Conservation (phyloP, 805 yeast species). For the Saturnispora halmiae region DNA sequence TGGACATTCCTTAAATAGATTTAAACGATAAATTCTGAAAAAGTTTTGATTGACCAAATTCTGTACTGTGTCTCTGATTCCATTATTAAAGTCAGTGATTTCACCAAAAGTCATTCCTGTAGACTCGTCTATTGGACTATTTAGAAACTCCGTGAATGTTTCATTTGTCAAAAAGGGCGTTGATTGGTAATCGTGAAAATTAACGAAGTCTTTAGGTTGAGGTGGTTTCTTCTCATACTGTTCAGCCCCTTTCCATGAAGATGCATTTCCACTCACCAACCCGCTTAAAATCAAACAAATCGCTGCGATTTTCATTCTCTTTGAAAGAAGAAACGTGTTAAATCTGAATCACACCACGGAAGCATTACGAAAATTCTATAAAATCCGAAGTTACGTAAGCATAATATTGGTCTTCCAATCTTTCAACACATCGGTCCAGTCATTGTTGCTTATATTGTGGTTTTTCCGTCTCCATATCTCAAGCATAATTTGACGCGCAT, state of each 20-base stretch:
- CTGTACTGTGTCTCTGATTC: conserved; percentile 47
- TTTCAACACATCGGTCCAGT: conserved; percentile 70
- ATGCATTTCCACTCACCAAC: background rate
- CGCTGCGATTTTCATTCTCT: background rate
- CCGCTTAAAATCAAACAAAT: background rate
- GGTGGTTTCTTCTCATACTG: conserved; percentile 17
- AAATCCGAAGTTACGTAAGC: conserved; percentile 37
- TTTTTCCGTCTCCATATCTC: conserved; percentile 78
- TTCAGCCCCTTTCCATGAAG: background rate
- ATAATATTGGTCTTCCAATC: conserved; percentile 84
- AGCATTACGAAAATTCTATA: background rate
- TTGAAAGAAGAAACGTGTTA: background rate
- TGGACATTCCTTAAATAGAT: conserved; percentile 75
- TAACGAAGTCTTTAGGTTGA: conserved; percentile 15
- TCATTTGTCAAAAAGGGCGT: conserved; percentile 26
- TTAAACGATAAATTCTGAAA: conserved; percentile 80
- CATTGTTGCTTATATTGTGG: conserved; percentile 46
- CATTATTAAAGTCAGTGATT: conserved; percentile 42
- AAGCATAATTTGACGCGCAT: conserved; percentile 73
- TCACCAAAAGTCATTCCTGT: conserved; percentile 32
- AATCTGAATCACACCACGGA: background rate
- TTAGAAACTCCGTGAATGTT: conserved; percentile 14
- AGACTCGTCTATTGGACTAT: conserved; percentile 22
- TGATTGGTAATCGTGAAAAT: conserved; percentile 25
- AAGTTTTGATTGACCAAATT: conserved; percentile 63